A percentile compares a stretch with the other conserved stretches of the same genome.
Evolutionary conservation across 768 basidiomycete species (phyloP).

Genomic region (Termitomyces sp.): DNA sequence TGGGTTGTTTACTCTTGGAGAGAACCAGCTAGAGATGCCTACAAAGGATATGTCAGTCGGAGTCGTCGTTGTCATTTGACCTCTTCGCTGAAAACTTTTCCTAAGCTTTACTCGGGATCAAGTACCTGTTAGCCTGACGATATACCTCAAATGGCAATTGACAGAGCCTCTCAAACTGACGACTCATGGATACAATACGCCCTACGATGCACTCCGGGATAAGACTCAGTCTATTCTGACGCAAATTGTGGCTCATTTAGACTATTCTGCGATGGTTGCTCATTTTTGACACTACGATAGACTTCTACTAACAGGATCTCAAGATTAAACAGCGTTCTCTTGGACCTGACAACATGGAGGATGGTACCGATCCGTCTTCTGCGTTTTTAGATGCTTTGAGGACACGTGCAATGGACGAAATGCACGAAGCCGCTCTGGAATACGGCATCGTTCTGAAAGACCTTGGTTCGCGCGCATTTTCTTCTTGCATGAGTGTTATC

Average conservation of each 20-base stretch:
- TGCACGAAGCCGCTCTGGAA: conserved; percentile 75
- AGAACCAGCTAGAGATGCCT: conserved; percentile 83
- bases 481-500: neutral
- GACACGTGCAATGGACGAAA: conserved; percentile 83
- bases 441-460: conserved; percentile 84
- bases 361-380: conserved; percentile 62
- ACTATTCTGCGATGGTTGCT: conserved; percentile 40
- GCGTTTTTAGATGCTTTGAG: conserved; percentile 80
- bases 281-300: neutral
- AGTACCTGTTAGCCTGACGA: conserved; percentile 78
- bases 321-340: conserved; percentile 77
- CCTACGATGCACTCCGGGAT: conserved; percentile 73
- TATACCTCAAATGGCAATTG: conserved; percentile 76
- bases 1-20: conserved; percentile 74
- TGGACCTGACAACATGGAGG: conserved; percentile 71
- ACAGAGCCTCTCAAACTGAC: conserved; percentile 58
- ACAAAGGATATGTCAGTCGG: conserved; percentile 75
- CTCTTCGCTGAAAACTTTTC: neutral
- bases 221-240: conserved; percentile 87
- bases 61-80: neutral
- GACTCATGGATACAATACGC: conserved; percentile 79
- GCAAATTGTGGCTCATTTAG: conserved; percentile 78
- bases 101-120: conserved; percentile 78
- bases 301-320: conserved; percentile 3
- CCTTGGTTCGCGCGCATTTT: conserved; percentile 40